phyloP scores from a whole-genome alignment of 2,329 filamentous ascomycete species.

The Cadophora sp. region DNA sequence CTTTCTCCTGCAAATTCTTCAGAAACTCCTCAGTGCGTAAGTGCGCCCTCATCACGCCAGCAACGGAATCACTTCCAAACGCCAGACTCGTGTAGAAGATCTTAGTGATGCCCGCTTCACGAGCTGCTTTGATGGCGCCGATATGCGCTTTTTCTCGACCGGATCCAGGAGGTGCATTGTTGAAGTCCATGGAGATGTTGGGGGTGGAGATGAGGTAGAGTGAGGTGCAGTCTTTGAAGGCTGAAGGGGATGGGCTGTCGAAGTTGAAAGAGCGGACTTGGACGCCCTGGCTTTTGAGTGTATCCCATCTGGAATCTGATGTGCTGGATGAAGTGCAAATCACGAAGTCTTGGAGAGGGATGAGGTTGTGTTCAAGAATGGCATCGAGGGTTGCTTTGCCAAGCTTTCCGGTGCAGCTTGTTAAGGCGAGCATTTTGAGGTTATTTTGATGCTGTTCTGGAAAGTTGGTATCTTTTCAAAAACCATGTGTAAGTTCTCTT shows the following conservation, averaged over 20 bases:
- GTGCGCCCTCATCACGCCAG: constrained; percentile 37
- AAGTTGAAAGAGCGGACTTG: constrained; percentile 33
- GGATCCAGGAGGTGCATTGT: constrained; percentile 47
- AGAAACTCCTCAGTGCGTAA: constrained; percentile 37
- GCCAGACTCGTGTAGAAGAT: constrained; percentile 46
- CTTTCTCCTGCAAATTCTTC: constrained; percentile 9
- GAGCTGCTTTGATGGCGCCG: constrained; percentile 42
- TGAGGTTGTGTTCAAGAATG: constrained; percentile 30
- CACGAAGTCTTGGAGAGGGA: constrained; percentile 27
- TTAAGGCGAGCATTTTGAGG: constrained; percentile 30
- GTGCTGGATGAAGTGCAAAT: constrained; percentile 33
- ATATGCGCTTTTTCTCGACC: constrained; percentile 33
- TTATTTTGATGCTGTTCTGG: too few species aligned
- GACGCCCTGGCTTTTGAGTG: constrained; percentile 33
- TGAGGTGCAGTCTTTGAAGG: constrained; percentile 28
- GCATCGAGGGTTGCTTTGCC: constrained; percentile 31
- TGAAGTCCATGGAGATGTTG: constrained; percentile 45
- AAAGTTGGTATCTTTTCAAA: neutral
- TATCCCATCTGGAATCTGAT: constrained; percentile 47
- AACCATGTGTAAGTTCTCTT: neutral
- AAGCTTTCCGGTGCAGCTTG: constrained; percentile 34
- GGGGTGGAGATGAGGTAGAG: constrained; percentile 47
- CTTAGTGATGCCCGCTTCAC: constrained; percentile 43
- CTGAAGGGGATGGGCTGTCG: constrained; percentile 18
- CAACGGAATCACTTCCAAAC: constrained; percentile 26